Evolutionary conservation across 2,329 filamentous ascomycete species (phyloP).

Genomic region (Pestalotiopsis sp.): DNA sequence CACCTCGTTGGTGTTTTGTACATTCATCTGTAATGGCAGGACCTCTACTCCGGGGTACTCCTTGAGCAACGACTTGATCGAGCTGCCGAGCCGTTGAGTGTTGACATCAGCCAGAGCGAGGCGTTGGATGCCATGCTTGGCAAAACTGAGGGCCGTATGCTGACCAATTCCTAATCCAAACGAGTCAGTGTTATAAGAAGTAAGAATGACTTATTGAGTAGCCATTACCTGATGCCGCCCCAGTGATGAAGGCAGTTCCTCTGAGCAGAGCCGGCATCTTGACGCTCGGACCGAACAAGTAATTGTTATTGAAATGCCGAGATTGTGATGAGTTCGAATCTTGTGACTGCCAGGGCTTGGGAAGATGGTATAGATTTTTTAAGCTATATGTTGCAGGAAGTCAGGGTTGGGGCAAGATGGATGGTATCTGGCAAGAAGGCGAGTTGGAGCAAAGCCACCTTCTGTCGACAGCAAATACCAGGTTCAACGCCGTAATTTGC

Average conservation of each 20-base stretch:
- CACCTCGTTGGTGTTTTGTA: slow-evolving; percentile 45
- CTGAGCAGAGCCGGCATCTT: slow-evolving; percentile 42
- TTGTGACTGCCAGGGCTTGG: too few relatives aligned
- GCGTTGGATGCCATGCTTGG: slow-evolving; percentile 47
- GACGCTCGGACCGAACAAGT: too few relatives aligned
- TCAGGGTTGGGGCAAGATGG: too few relatives aligned
- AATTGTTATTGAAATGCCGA: too few relatives aligned
- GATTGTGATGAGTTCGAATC: too few relatives aligned
- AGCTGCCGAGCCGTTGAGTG: slow-evolving; percentile 30
- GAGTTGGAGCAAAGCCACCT: too few relatives aligned
- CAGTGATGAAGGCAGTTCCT: slow-evolving; percentile 52
- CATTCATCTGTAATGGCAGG: slow-evolving; percentile 46
- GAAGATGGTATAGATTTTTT: too few relatives aligned
- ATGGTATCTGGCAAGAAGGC: too few relatives aligned
- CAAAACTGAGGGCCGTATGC: slow-evolving; percentile 48
- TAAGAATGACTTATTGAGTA: background rate
- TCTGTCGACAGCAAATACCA: background rate
- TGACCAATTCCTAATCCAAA: slow-evolving; percentile 49
- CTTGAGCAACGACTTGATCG: slow-evolving; percentile 36
- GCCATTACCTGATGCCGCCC: slow-evolving; percentile 46
- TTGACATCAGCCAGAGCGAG: slow-evolving; percentile 52
- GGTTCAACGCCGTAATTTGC: background rate
- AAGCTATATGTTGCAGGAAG: too few relatives aligned
- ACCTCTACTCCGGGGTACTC: slow-evolving; percentile 43
- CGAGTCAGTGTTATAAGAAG: slow-evolving; percentile 6